Percentiles rank a stretch among this genome's conserved stretches.
Evolutionary conservation across 352 stramenopile genomes (phyloP).

Genomic region (Thraustochytrium sp.): DNA sequence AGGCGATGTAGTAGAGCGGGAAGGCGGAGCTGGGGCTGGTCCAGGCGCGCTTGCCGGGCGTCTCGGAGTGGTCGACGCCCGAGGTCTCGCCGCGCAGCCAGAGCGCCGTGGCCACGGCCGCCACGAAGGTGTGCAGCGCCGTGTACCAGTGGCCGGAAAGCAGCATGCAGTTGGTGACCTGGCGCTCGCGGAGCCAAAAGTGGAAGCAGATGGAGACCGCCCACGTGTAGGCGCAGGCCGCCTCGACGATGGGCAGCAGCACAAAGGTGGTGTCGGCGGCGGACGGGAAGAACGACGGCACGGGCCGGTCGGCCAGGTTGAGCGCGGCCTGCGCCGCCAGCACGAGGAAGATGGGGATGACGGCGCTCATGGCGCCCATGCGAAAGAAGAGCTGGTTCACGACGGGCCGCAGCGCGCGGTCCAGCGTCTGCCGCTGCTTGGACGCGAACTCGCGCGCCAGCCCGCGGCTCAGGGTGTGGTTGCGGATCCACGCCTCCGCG

Average conservation of each 20-base stretch:
- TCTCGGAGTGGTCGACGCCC: neutral
- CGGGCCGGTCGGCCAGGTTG: neutral
- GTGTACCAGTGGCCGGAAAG: slow-evolving; percentile 36
- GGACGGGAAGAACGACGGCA: neutral
- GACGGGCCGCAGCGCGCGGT: slow-evolving; percentile 3
- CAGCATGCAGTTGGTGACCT: slow-evolving; percentile 34
- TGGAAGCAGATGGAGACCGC: neutral
- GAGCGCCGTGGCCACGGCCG: neutral
- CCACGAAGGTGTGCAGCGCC: neutral
- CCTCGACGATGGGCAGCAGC: neutral
- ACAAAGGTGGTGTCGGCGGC: neutral
- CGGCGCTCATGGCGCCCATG: neutral
- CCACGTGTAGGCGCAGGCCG: neutral
- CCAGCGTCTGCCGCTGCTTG: neutral
- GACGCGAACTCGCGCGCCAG: neutral
- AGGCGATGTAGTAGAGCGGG: slow-evolving; percentile 1
- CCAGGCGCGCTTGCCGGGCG: neutral
- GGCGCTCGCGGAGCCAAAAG: slow-evolving; percentile 34
- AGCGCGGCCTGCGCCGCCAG: neutral
- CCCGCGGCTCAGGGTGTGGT: neutral
- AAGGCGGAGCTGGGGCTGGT: neutral
- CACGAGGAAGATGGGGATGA: neutral
- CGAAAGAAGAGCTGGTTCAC: slow-evolving; percentile 15
- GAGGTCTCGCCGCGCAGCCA: neutral
- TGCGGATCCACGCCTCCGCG: neutral